Conservation (phyloP, 768 basidiomycete genomes). For the Leccinum truebloodii region DNA sequence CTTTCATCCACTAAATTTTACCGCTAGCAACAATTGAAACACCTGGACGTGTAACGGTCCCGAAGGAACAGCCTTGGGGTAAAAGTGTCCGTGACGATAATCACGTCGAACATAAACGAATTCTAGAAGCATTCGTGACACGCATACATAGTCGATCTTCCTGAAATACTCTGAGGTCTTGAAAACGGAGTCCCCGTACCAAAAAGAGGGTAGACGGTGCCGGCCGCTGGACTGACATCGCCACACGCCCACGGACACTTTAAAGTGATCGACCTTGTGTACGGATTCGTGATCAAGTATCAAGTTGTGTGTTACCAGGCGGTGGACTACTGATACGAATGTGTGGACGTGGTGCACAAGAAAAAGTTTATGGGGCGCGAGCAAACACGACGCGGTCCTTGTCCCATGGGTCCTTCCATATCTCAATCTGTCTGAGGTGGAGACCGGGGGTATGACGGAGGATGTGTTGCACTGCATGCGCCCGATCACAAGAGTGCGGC, state of each 20-base stretch:
- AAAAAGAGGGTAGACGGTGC: slow-evolving; percentile 8
- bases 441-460: slow-evolving; percentile 51
- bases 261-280: slow-evolving; percentile 6
- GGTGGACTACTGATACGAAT: slow-evolving; percentile 5
- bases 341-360: neutral
- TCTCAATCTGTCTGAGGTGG: slow-evolving; percentile 42
- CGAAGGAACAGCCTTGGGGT: neutral
- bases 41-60: neutral
- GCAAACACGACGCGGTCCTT: slow-evolving; percentile 71
- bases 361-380: slow-evolving; percentile 34
- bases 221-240: slow-evolving; percentile 12
- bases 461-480: slow-evolving; percentile 57
- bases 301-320: slow-evolving; percentile 19
- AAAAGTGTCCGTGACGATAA: slow-evolving; percentile 9
- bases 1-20: neutral
- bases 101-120: slow-evolving; percentile 13
- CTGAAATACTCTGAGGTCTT: neutral
- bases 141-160: slow-evolving; percentile 1
- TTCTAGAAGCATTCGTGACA: neutral
- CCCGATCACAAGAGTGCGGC: slow-evolving; percentile 67
- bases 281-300: slow-evolving; percentile 2
- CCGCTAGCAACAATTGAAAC: slow-evolving; percentile 27
- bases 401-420: slow-evolving; percentile 84
- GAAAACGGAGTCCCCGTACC: slow-evolving; percentile 10
- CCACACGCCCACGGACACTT: slow-evolving; percentile 3